Conservation (phyloP, 495 filamentous ascomycete genomes). For the Jackrogersella multiformis region DNA sequence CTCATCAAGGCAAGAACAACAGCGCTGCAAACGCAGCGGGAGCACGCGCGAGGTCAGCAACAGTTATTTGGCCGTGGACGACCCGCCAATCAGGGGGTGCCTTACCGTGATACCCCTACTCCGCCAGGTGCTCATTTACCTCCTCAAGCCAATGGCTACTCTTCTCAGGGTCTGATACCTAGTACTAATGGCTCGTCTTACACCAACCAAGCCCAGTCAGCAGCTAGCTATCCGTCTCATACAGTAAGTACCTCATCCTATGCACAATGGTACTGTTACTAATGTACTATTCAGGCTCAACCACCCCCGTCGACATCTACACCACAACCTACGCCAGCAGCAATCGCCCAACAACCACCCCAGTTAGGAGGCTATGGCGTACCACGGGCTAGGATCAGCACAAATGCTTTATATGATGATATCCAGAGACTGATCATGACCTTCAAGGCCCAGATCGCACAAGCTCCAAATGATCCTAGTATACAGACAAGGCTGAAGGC, state of each 20-base stretch:
- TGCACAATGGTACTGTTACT: conserved; percentile 8
- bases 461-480: conserved; percentile 74
- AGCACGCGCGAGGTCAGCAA: conserved; percentile 68
- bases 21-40: conserved; percentile 74
- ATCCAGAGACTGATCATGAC: conserved; percentile 76
- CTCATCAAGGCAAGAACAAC: conserved; percentile 87
- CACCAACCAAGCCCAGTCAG: conserved; percentile 24
- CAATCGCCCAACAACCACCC: conserved; percentile 45
- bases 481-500: conserved; percentile 83
- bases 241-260: conserved; percentile 33
- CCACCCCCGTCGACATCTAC: conserved; percentile 43
- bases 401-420: conserved; percentile 82
- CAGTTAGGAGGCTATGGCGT: conserved; percentile 49
- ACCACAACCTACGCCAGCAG: conserved; percentile 47
- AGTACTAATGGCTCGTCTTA: conserved; percentile 36
- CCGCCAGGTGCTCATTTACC: conserved; percentile 63
- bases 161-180: conserved; percentile 27
- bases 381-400: conserved; percentile 59
- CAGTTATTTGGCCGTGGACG: conserved; percentile 69
- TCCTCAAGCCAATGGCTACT: conserved; percentile 38
- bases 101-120: conserved; percentile 74
- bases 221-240: conserved; percentile 28
- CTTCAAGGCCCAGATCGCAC: conserved; percentile 75
- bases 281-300: conserved; percentile 38
- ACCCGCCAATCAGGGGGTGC: conserved; percentile 58